Evolutionary conservation across 1,284 basidiomycete genomes (phyloP), one percentile per base, ranked within the genome.

Genomic region (Cutaneotrichosporon cutaneum): DNA sequence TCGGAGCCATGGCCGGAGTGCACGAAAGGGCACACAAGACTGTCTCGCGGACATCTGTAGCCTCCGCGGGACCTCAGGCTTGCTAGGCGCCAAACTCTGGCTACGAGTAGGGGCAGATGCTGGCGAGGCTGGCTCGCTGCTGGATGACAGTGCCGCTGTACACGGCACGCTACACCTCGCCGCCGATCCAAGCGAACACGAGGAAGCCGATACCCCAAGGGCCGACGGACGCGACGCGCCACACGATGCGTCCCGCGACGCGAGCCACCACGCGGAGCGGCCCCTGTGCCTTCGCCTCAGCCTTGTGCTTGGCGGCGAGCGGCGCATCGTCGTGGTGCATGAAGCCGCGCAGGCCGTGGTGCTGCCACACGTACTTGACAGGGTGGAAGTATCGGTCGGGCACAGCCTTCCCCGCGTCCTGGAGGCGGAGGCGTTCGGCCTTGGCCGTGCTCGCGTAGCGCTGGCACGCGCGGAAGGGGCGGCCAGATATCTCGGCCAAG

Each of bases 181-280:
- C 78, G 16, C 78, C 78, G 6, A 79, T 72, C 74, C 75, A 80
- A 4, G 78, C 75, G 72, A 75, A 80, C 13, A 77, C 70, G 22
- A 80, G 57, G 60, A 80, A 80, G 9, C 76, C 77, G n/a, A 76
- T 64, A 4, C 77, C 77, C 78, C 78, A 80, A 4, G 78, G 78
- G 9, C 75, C 76, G 10, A 80, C 77, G 14, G 71, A 71, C 0
- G 76, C 75, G 30, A 80, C 50, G 35, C 76, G 68, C 75, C 76
- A 78, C 3, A 71, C 75, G 4, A 75, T 61, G 21, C 75, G 63
- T 44, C 66, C 69, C 42, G 70, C 44, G 3, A 35, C 9, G 9
- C 60, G 59, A n/a, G 55, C 50, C 24, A 60, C 21, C 11, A 39
- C 33, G 30, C 27, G 26, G 1, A 56, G 51, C 16, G 44, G 32